phyloP scores from a whole-genome alignment of 148 eudicot species.

The Camellia lanceoleosa region DNA sequence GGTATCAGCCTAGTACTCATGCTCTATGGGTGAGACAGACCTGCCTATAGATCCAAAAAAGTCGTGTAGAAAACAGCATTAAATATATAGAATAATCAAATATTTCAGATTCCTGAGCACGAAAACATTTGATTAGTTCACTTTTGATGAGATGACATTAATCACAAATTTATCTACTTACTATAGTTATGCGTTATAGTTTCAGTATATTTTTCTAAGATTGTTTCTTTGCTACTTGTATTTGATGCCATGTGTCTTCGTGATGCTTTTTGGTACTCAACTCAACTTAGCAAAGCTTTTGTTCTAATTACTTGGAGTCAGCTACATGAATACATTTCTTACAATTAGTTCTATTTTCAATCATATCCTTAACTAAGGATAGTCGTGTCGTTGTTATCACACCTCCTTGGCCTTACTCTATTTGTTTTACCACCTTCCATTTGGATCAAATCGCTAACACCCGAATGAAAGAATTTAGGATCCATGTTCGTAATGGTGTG shows the following conservation, averaged over 20 bases:
- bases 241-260: not conserved
- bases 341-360: too few relatives aligned
- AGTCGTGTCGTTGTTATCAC: too few relatives aligned
- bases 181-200: not conserved
- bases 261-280: not conserved
- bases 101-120: not conserved
- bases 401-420: too few relatives aligned
- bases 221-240: not conserved
- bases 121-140: not conserved
- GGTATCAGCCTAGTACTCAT: not conserved
- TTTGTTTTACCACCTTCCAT: too few relatives aligned
- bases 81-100: too few relatives aligned
- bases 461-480: too few relatives aligned
- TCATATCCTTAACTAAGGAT: too few relatives aligned
- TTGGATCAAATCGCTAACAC: too few relatives aligned
- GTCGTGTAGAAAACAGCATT: not conserved
- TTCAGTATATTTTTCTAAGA: not conserved
- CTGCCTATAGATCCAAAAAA: not conserved
- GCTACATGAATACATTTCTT: too few relatives aligned
- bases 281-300: too few relatives aligned
- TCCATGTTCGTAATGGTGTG: too few relatives aligned
- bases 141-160: not conserved
- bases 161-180: not conserved
- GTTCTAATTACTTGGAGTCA: too few relatives aligned
- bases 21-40: not conserved